Percentiles rank a stretch among this genome's conserved stretches.
These are phyloP conservation scores for Phalaenopsis aphrodite DNA, from an alignment of 106 monocot species.

Conservation along the genomic window DNA sequence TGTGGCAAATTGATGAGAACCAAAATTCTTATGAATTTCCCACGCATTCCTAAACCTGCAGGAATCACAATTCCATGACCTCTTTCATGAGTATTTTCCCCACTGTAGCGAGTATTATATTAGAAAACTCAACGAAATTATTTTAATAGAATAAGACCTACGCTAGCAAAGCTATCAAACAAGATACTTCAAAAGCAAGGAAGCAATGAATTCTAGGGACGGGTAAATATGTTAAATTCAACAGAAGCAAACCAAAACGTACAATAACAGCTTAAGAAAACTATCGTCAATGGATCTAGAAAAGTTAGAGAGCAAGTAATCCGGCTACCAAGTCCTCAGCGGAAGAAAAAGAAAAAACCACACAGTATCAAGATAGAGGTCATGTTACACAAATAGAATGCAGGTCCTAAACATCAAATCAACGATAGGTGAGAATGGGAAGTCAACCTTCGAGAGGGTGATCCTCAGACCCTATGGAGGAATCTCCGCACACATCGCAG, in stretches of 20 bases:
- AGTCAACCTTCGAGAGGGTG: constrained; percentile 62
- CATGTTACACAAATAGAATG: not conserved
- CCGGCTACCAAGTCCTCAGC: not conserved
- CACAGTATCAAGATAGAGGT: not conserved
- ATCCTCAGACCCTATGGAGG: constrained; percentile 85
- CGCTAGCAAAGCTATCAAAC: no score
- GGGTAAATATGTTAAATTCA: not conserved
- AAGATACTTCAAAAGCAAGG: no score
- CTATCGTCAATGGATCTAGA: not conserved
- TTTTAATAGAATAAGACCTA: no score
- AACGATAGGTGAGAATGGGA: not conserved
- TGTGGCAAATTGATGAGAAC: no score
- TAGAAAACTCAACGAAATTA: no score
- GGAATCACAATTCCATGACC: no score
- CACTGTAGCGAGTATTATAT: no score
- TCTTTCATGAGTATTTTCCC: no score
- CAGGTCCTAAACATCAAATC: not conserved
- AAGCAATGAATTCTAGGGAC: not conserved
- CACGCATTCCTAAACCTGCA: no score
- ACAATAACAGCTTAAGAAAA: not conserved
- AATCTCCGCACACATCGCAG: constrained; percentile 92
- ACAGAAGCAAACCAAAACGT: not conserved
- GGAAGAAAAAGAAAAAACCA: not conserved
- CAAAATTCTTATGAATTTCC: no score
- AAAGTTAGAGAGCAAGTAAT: not conserved